Evolutionary conservation across 768 basidiomycete species (phyloP), one percentile per base, ranked within the genome.

Genomic region (Baorangia bicolor): DNA sequence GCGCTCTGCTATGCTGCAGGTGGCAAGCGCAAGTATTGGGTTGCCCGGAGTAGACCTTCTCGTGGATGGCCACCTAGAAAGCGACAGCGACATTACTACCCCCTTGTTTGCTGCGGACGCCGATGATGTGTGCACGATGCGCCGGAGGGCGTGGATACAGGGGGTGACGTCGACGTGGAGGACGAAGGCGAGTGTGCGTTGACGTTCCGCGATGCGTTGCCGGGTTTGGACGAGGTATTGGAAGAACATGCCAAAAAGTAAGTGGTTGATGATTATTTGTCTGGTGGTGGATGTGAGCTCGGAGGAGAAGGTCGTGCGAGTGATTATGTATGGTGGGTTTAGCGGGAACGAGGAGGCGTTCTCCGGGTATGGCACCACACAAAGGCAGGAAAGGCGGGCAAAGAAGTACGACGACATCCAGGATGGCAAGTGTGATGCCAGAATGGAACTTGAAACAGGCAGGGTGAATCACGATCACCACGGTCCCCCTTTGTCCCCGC

Each of bases 11-110:
- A 99, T 66, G 85, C 86, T 44, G 83, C 88, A 51, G 94, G 94
- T 20, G 97, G 96, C 2, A 83, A 85, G 68, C 78, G 79, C 53
- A 99, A 99, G 74, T 99, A 99, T 71, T 99, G 97, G n/a, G 97
- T 77, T 99, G 10, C 94, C 95, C 0, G 84, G 86, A 64, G 81
- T 25, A 64, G 75, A 35, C 68, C 69, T 74, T 2, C 64, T 81
- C 33, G 34, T 7, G 16, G 34, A 35, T 8, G 34, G 34, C 34
- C 44, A 21, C 23, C 27, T 20, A 2, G 79, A 81, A 46, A 67
- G 64, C 4, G 64, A 61, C 2, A 78, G 83, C 39, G 87, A 86
- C 53, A 83, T 86, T 8, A 83, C 84, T 59, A 90, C 93, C 5
- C 94, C 94, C 7, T 72, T 96, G 16, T 76, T 93, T 23, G 73